phyloP scores from a whole-genome alignment of 768 basidiomycete genomes.

The Termitomyces sp. region DNA sequence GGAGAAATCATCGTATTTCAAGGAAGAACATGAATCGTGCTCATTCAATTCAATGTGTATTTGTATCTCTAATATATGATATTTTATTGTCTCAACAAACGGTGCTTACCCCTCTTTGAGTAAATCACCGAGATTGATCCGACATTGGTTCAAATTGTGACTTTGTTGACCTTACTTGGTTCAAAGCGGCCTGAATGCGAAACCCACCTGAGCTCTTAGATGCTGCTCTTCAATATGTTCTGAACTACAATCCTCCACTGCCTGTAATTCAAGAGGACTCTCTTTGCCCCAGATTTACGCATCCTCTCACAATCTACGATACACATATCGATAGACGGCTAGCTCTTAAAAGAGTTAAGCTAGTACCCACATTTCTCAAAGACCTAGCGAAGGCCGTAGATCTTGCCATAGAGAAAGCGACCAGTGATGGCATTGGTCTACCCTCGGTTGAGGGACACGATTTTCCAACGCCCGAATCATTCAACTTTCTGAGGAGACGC shows the following conservation, averaged over 20 bases:
- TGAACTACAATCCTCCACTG: not conserved
- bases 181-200: not conserved
- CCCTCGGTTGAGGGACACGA: not conserved
- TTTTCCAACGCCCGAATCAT: not conserved
- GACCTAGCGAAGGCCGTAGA: not conserved
- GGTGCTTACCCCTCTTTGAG: too few relatives aligned
- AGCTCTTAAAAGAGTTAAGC: not conserved
- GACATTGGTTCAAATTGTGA: too few relatives aligned
- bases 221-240: not conserved
- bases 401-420: not conserved
- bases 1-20: too few relatives aligned
- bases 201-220: not conserved
- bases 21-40: not conserved
- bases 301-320: slow-evolving; percentile 6
- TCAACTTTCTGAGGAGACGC: not conserved
- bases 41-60: not conserved
- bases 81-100: too few relatives aligned
- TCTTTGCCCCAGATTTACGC: not conserved
- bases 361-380: not conserved
- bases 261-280: not conserved
- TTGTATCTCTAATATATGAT: not conserved
- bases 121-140: too few relatives aligned
- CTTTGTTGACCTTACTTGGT: too few relatives aligned
- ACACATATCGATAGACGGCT: slow-evolving; percentile 5
- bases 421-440: not conserved